A percentile compares a stretch with the other conserved stretches of the same genome.
phyloP scores from a whole-genome alignment of 208 protist species.

The Phytomonas sp. region DNA sequence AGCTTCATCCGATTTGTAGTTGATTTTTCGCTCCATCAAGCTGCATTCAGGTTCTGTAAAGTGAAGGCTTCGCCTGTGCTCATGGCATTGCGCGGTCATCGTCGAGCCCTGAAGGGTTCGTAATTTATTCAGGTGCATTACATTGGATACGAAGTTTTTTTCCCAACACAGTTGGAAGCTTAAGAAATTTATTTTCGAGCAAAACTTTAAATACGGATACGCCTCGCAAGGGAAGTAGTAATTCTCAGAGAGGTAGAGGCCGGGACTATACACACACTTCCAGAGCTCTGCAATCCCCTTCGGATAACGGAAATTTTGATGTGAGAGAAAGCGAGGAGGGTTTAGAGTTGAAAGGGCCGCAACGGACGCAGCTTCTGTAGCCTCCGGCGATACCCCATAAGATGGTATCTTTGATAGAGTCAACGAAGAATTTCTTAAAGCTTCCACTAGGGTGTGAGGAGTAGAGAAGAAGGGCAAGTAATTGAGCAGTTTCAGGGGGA shows the following conservation, averaged over 20 bases:
- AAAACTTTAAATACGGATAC: neutral
- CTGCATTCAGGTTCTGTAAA: neutral
- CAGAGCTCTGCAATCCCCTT: neutral
- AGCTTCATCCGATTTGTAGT: neutral
- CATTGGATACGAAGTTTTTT: neutral
- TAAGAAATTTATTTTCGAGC: neutral
- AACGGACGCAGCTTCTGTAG: neutral
- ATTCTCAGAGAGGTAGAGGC: constrained; percentile 6
- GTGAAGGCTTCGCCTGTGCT: neutral
- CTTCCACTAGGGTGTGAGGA: constrained; percentile 3
- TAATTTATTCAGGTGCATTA: too few relatives aligned
- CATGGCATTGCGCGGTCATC: too few relatives aligned
- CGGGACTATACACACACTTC: neutral
- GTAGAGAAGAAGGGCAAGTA: constrained; percentile 28
- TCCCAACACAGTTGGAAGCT: neutral
- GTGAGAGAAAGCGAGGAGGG: too few relatives aligned
- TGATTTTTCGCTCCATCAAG: neutral
- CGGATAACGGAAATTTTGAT: neutral
- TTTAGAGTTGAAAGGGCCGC: too few relatives aligned
- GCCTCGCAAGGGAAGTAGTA: constrained; percentile 19
- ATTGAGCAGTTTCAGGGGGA: constrained; percentile 11
- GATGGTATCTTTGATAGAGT: neutral
- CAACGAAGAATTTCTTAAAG: neutral
- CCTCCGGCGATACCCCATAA: neutral
- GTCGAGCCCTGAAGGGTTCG: too few relatives aligned